Percentiles rank a stretch among this genome's conserved stretches.
phyloP scores from a whole-genome alignment of 208 protist species.

The Phytomonas francai region DNA sequence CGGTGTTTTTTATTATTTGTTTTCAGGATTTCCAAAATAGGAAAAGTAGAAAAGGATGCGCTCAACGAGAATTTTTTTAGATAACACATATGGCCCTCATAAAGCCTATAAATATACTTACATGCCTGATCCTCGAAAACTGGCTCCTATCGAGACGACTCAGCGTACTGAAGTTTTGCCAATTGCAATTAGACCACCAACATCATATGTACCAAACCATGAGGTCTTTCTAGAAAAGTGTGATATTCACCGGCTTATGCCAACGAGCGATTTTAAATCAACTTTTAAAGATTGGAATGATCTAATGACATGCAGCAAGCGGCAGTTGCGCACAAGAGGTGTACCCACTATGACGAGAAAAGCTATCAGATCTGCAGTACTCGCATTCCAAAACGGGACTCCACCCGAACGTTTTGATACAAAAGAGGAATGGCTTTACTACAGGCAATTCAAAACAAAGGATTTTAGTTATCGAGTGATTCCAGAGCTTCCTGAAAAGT shows the following conservation, averaged over 20 bases:
- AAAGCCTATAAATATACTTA: constrained; percentile 91
- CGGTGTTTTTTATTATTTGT: constrained; percentile 7
- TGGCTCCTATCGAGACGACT: constrained; percentile 85
- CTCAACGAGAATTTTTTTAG: constrained; percentile 24
- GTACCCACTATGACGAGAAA: constrained; percentile 63
- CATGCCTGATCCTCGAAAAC: constrained; percentile 85
- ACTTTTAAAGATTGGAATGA: constrained; percentile 90
- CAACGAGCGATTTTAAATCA: constrained; percentile 82
- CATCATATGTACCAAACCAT: constrained; percentile 82
- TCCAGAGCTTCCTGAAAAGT: constrained; percentile 88
- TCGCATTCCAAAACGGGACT: constrained; percentile 81
- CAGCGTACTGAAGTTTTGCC: constrained; percentile 74
- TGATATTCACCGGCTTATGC: constrained; percentile 71
- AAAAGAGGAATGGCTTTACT: constrained; percentile 88
- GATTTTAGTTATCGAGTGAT: constrained; percentile 86
- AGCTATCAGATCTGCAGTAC: constrained; percentile 68
- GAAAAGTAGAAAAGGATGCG: constrained; percentile 11
- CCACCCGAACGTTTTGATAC: constrained; percentile 84
- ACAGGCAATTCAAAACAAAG: constrained; percentile 88
- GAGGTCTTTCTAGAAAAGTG: constrained; percentile 84
- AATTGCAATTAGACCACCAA: constrained; percentile 75
- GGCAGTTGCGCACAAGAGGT: constrained; percentile 69
- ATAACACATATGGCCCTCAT: constrained; percentile 79
- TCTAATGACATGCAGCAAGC: constrained; percentile 83
- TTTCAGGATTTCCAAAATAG: neutral